Conservation (phyloP, 2,329 filamentous ascomycete genomes). For the Intubia oerlemansii region DNA sequence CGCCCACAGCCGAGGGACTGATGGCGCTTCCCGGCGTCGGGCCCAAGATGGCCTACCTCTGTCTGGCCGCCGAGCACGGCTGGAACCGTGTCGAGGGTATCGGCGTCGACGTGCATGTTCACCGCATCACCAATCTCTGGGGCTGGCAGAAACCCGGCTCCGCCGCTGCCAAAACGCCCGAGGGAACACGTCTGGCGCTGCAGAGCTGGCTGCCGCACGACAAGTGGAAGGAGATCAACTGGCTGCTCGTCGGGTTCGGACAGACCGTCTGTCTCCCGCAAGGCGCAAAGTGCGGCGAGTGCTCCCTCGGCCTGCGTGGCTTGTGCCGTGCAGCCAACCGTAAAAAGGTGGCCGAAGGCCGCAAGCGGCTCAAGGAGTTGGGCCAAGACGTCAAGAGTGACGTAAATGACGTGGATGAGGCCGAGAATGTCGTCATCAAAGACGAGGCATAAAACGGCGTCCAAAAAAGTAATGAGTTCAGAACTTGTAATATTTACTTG, state of each 20-base stretch:
- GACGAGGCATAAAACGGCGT: too few species aligned
- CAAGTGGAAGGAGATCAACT: slow-evolving; percentile 83
- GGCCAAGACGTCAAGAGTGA: slow-evolving; percentile 9
- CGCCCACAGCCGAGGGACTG: slow-evolving; percentile 53
- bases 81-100: slow-evolving; percentile 50
- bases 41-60: slow-evolving; percentile 87
- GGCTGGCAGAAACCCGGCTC: slow-evolving; percentile 42
- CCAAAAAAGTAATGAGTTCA: too few species aligned
- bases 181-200: slow-evolving; percentile 56
- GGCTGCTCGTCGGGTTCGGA: slow-evolving; percentile 68
- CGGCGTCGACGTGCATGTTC: slow-evolving; percentile 86
- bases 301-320: slow-evolving; percentile 53
- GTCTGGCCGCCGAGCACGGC: slow-evolving; percentile 46
- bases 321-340: slow-evolving; percentile 55
- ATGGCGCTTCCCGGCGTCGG: slow-evolving; percentile 68
- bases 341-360: slow-evolving; percentile 36
- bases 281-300: slow-evolving; percentile 64
- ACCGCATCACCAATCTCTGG: slow-evolving; percentile 87
- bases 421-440: slow-evolving; percentile 12
- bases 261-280: slow-evolving; percentile 73
- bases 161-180: slow-evolving; percentile 43
- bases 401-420: too few species aligned
- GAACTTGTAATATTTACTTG: too few species aligned
- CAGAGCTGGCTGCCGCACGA: slow-evolving; percentile 70
- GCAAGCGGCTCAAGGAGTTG: slow-evolving; percentile 23